Evolutionary conservation across 164 flowering plant genomes (phyloP).

Genomic region (Platanus orientalis): DNA sequence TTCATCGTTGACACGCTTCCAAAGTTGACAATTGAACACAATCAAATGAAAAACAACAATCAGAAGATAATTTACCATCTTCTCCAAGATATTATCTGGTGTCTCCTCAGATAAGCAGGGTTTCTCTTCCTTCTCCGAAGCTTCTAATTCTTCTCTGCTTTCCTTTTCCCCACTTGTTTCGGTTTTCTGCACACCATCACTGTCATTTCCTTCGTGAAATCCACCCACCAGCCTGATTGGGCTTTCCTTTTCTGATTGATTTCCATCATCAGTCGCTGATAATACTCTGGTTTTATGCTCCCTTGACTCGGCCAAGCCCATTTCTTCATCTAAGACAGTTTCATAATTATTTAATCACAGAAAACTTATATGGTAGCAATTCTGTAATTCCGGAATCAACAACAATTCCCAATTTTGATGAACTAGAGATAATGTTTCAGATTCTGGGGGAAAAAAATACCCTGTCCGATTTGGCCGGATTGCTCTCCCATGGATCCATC

Average conservation of each 20-base stretch:
- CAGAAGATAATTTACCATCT: conserved; percentile 17
- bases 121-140: conserved; percentile 8
- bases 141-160: conserved; percentile 1
- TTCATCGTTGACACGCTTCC: background rate
- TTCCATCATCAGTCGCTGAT: conserved; percentile 36
- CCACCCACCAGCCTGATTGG: conserved; percentile 47
- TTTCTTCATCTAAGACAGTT: no score
- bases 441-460: no score
- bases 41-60: background rate
- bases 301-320: no score
- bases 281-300: conserved; percentile 55
- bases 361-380: background rate
- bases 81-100: conserved; percentile 6
- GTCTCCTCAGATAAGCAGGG: conserved; percentile 6
- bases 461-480: background rate
- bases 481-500: background rate
- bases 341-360: no score
- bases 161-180: conserved; percentile 11
- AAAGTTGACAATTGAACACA: background rate
- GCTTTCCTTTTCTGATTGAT: conserved; percentile 28
- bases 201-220: conserved; percentile 8
- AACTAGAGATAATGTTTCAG: conserved; percentile 6
- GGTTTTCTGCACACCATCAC: conserved; percentile 8
- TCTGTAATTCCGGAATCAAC: background rate
- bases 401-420: conserved; percentile 19